Conservation (phyloP, 2,329 filamentous ascomycete species). For the Dendryphion nanum region DNA sequence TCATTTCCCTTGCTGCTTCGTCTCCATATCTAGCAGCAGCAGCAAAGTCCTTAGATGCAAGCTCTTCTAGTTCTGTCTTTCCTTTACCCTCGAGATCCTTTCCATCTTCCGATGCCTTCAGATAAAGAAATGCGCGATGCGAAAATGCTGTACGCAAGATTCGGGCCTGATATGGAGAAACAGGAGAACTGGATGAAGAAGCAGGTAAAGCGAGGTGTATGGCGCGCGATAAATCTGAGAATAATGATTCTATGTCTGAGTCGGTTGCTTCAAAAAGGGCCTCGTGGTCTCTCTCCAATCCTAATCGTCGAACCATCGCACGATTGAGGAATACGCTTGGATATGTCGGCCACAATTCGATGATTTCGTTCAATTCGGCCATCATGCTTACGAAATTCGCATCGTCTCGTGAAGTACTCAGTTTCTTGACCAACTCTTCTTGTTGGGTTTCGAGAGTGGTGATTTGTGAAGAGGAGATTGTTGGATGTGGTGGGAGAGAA, state of each 20-base stretch:
- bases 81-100: conserved; percentile 32
- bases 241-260: conserved; percentile 16
- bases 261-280: conserved; percentile 6
- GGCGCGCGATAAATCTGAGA: conserved; percentile 44
- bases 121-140: conserved; percentile 57
- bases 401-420: conserved; percentile 15
- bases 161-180: conserved; percentile 64
- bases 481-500: conserved; percentile 41
- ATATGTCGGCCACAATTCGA: conserved; percentile 61
- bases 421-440: conserved; percentile 45
- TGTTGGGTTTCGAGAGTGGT: conserved; percentile 39
- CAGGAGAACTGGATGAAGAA: conserved; percentile 39
- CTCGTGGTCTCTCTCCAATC: too few relatives aligned
- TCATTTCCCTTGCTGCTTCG: conserved; percentile 55
- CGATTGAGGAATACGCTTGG: conserved; percentile 74
- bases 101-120: conserved; percentile 39
- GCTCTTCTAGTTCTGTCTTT: conserved; percentile 51
- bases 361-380: conserved; percentile 53
- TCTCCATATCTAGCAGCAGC: conserved; percentile 57
- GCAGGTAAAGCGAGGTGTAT: conserved; percentile 54
- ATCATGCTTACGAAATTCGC: conserved; percentile 19
- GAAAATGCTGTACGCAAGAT: conserved; percentile 70
- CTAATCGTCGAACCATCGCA: conserved; percentile 63
- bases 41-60: conserved; percentile 56
- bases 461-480: conserved; percentile 39